phyloP scores from a whole-genome alignment of 306 rosid species.

The Calophaca sinica region DNA sequence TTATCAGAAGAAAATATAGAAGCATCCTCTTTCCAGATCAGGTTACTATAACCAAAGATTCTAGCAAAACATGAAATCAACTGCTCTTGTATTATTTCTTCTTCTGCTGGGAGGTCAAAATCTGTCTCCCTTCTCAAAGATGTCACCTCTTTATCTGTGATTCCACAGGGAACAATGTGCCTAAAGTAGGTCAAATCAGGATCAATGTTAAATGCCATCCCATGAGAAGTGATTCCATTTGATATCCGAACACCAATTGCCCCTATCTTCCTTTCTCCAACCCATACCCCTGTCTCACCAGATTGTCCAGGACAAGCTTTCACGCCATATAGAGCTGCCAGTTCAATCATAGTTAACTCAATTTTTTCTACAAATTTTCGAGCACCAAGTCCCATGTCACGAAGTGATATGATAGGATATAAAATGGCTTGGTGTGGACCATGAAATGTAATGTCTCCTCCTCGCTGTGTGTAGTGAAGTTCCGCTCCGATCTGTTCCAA shows the following conservation, averaged over 20 bases:
- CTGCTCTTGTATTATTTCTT: conserved; percentile 67
- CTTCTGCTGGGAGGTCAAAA: conserved; percentile 65
- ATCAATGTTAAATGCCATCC: conserved; percentile 89
- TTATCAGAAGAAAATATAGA: conserved; percentile 38
- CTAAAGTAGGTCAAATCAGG: conserved; percentile 79
- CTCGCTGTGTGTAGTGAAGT: conserved; percentile 76
- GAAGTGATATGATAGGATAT: conserved; percentile 82
- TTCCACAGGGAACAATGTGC: conserved; percentile 94
- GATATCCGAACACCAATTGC: conserved; percentile 89
- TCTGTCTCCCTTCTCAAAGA: conserved; percentile 78
- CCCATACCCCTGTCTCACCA: conserved; percentile 91
- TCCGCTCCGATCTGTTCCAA: conserved; percentile 77
- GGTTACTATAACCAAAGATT: conserved; percentile 63
- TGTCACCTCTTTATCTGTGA: conserved; percentile 78
- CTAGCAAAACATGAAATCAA: conserved; percentile 81
- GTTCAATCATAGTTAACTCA: conserved; percentile 77
- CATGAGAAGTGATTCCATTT: conserved; percentile 81
- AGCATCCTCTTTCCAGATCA: conserved; percentile 67
- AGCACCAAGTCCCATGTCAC: conserved; percentile 75
- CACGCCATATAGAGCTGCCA: conserved; percentile 74
- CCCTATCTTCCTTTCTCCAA: conserved; percentile 88
- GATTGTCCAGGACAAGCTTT: conserved; percentile 69
- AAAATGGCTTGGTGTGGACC: conserved; percentile 89
- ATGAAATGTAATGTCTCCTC: conserved; percentile 93
- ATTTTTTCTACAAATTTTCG: conserved; percentile 79